A percentile compares a stretch with the other conserved stretches of the same genome.
Evolutionary conservation across 2,329 filamentous ascomycete species (phyloP).

Genomic region (Coleophoma crateriformis): DNA sequence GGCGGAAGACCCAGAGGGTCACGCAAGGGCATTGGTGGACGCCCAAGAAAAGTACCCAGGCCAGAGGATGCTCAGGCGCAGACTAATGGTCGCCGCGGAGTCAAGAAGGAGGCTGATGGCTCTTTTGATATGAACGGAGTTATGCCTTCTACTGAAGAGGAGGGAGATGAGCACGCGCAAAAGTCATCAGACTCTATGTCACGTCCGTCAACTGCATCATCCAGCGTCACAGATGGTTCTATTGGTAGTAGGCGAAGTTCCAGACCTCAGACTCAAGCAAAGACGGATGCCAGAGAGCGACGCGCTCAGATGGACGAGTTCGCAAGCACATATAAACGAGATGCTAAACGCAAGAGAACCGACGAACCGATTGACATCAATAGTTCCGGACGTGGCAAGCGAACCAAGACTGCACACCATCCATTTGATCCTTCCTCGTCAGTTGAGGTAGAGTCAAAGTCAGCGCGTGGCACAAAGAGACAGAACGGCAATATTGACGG

Average conservation of each 20-base stretch:
- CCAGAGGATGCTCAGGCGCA: neutral
- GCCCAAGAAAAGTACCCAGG: neutral
- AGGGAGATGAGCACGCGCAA: constrained; percentile 9
- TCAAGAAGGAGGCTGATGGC: constrained; percentile 9
- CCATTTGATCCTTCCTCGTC: constrained; percentile 1
- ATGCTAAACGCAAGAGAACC: neutral
- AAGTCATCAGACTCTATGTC: constrained; percentile 10
- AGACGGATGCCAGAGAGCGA: constrained; percentile 2
- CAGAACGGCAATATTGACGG: neutral
- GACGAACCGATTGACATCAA: neutral
- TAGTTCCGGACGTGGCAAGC: neutral
- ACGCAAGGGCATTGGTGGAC: neutral
- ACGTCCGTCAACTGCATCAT: constrained; percentile 14
- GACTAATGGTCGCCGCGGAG: constrained; percentile 5
- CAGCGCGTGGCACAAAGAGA: neutral
- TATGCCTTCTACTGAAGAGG: constrained; percentile 17
- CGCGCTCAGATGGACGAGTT: neutral
- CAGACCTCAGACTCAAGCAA: constrained; percentile 8
- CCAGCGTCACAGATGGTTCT: constrained; percentile 9
- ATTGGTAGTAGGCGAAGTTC: constrained; percentile 7
- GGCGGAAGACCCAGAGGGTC: constrained; percentile 4
- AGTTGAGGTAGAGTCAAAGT: neutral
- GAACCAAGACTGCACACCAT: neutral
- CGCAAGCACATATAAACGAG: neutral
- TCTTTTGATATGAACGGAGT: constrained; percentile 13